phyloP scores from a whole-genome alignment of 2,329 filamentous ascomycete genomes.

The Diaporthe sp. region DNA sequence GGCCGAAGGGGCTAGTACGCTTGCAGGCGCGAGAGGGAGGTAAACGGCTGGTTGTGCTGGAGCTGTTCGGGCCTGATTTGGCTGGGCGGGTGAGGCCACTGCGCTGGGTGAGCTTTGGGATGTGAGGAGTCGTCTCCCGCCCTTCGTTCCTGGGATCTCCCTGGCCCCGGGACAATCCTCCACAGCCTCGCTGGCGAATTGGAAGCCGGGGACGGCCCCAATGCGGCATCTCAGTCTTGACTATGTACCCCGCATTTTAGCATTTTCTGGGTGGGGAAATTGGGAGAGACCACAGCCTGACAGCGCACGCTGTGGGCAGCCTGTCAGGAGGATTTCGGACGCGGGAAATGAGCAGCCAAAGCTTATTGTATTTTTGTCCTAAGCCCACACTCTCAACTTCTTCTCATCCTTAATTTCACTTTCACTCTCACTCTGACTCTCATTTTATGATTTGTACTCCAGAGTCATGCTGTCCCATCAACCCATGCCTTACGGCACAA shows the following conservation, averaged over 20 bases:
- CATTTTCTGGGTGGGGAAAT: slow-evolving; percentile 25
- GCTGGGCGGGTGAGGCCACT: not conserved
- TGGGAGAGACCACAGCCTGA: not conserved
- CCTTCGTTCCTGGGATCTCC: not conserved
- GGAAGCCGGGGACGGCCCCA: not conserved
- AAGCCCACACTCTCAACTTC: not conserved
- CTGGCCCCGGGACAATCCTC: not conserved
- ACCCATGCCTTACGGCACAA: not conserved
- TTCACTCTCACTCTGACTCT: not conserved
- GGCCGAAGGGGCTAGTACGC: slow-evolving; percentile 3
- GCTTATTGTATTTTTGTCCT: not conserved
- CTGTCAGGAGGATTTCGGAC: not conserved
- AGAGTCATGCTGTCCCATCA: not conserved
- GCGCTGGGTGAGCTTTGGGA: not conserved
- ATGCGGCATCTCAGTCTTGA: slow-evolving; percentile 20
- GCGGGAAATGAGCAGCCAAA: not conserved
- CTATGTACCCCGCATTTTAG: slow-evolving; percentile 21
- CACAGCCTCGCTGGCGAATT: not conserved
- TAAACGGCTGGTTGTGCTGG: not conserved
- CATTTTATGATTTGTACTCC: not conserved
- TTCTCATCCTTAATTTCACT: not conserved
- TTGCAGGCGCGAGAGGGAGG: not conserved
- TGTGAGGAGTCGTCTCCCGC: slow-evolving; percentile 4
- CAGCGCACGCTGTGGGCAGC: not conserved
- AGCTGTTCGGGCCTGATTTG: slow-evolving; percentile 4